Base-by-base conservation (phyloP, 2,329 filamentous ascomycete genomes). In the Curvularia verruculosa region DNA sequence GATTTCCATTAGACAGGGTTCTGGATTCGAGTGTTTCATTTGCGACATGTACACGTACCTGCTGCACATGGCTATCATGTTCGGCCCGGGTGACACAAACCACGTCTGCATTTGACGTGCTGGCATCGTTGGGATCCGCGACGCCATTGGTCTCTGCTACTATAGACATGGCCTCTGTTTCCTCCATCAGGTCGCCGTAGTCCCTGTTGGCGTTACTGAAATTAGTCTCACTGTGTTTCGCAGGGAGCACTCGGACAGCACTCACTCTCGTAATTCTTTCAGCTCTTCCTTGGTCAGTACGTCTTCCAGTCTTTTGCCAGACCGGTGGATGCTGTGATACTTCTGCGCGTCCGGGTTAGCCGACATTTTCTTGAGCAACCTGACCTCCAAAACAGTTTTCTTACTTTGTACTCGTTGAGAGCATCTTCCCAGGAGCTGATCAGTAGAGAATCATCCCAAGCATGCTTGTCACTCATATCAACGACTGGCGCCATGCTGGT, bases 401-500 rank as follows among this genome's bases (percentile, higher is more conserved):
- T 8, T 36, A 75, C 75, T 58, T 74, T 69, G 58, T 77, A 77
- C 56, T 77, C 75, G 15, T 67, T 65, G 39, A 76, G 60, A 7
- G 73, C 74, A 23, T 70, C 67, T 12, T 76, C 66, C 75, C 75
- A 77, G 2, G 69, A 71, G 40, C 71, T 59, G 40, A 73, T 64
- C 55, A 76, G 55, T 36, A 70, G 70, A 31, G 71, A 71, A 66
- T 77, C 76, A 63, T 77, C 75, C 75, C 72, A 77, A n/a, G 69
- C 69, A 54, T 72, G 66, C 43, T 60, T 60, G 56, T 75, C 70
- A 36, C 62, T 66, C 56, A 75, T 65, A 43, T 65, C 68, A 19
- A 75, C 61, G 13, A 57, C 58, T 15, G 65, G 62, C 28, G 63
- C 63, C 69, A 72, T 74, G 21, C 47, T 58, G 49, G 9, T 26